Percentiles rank a stretch among this genome's conserved stretches.
Evolutionary conservation across 805 yeast species (phyloP).

Genomic region (Metschnikowia peoriensis): DNA sequence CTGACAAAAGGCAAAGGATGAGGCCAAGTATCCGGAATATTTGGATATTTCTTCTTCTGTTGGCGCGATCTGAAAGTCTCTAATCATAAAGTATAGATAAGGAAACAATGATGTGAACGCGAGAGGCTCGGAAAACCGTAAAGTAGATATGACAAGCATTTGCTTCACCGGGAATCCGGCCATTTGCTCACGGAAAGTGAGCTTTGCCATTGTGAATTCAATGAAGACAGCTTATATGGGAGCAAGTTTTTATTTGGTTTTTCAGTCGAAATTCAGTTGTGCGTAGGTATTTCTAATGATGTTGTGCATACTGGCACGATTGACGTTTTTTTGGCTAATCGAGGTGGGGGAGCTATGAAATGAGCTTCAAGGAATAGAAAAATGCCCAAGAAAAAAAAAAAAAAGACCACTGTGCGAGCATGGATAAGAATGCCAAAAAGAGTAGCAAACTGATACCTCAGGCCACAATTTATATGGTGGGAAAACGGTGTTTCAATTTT

Average conservation of each 20-base stretch:
- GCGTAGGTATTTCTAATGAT: neutral
- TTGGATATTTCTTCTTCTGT: conserved; percentile 53
- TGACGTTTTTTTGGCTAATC: no score
- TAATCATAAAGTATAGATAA: conserved; percentile 61
- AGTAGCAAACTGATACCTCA: no score
- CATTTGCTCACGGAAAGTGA: conserved; percentile 47
- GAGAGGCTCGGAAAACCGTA: conserved; percentile 60
- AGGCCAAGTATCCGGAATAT: conserved; percentile 61
- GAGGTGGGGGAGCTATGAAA: no score
- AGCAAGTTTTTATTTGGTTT: no score
- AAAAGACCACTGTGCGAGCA: no score
- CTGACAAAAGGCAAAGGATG: conserved; percentile 61
- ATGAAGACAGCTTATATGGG: neutral
- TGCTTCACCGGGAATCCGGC: conserved; percentile 57
- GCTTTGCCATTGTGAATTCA: conserved; percentile 1
- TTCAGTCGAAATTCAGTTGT: neutral
- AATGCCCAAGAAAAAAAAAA: no score
- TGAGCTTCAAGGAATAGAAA: no score
- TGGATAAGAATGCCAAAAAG: no score
- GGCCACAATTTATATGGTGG: no score
- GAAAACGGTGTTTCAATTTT: no score
- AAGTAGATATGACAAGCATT: conserved; percentile 35
- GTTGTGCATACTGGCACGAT: no score
- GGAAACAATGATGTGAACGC: conserved; percentile 66
- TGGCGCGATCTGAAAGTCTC: conserved; percentile 50